phyloP scores from a whole-genome alignment of 2,329 filamentous ascomycete genomes.

The Arthrobotrys pseudoclavata region DNA sequence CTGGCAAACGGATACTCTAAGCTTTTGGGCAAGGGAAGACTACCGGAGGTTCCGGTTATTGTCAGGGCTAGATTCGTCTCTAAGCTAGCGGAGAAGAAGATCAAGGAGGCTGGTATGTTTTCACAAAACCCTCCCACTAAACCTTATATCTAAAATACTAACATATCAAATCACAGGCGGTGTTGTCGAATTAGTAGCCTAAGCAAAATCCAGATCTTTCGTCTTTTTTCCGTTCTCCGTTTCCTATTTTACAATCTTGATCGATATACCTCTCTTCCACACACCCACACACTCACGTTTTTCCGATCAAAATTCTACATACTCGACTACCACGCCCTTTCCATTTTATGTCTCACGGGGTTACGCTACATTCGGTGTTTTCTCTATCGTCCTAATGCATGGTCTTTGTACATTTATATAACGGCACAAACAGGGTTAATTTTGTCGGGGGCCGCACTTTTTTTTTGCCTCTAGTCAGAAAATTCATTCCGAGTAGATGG shows the following conservation, averaged over 20 bases:
- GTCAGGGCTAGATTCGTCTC: conserved; percentile 96
- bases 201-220: conserved; percentile 24
- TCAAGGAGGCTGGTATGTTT: conserved; percentile 84
- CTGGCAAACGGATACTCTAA: conserved; percentile 98
- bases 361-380: conserved; percentile 54
- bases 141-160: conserved; percentile 1
- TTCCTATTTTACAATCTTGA: conserved; percentile 18
- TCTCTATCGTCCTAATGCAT: conserved; percentile 44
- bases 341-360: conserved; percentile 46
- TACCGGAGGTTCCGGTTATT: conserved; percentile 92
- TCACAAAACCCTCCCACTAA: too few relatives aligned
- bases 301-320: conserved; percentile 6
- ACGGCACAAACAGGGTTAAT: conserved; percentile 46
- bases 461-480: conserved; percentile 15
- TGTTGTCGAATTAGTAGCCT: conserved; percentile 51
- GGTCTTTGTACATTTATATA: conserved; percentile 57
- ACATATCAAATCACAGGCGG: conserved; percentile 34
- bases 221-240: conserved; percentile 9
- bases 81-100: conserved; percentile 98
- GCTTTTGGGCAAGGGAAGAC: conserved; percentile 96
- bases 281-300: neutral
- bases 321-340: conserved; percentile 25
- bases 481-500: conserved; percentile 41
- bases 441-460: conserved; percentile 28
- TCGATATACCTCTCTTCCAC: conserved; percentile 14